Conservation (phyloP, 2,329 filamentous ascomycete genomes). For the Diaporthe amygdali region DNA sequence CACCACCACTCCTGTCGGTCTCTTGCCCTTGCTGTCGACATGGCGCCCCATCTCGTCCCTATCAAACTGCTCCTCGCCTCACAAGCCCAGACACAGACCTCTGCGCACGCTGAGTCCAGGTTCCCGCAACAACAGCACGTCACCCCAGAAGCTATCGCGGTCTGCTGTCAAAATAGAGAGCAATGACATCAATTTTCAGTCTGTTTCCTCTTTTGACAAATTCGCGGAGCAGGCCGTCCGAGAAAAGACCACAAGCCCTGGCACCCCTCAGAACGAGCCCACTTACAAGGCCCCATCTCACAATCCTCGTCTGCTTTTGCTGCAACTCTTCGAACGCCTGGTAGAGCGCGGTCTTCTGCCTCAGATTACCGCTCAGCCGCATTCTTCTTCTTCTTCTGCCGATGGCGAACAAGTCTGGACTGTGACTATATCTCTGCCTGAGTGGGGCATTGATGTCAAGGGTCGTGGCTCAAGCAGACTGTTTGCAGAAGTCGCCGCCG, state of each 20-base stretch:
- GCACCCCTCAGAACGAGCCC: not conserved
- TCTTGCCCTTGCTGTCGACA: not conserved
- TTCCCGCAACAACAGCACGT: not conserved
- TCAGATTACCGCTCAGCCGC: not conserved
- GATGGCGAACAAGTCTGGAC: not conserved
- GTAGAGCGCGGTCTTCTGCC: constrained; percentile 5
- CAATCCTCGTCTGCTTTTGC: not conserved
- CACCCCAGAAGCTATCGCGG: not conserved
- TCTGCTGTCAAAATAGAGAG: not conserved
- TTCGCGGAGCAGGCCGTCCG: not conserved
- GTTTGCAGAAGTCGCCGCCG: constrained; percentile 10
- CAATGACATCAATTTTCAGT: not conserved
- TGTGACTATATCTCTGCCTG: not conserved
- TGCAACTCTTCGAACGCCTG: not conserved
- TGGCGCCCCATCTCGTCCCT: not conserved
- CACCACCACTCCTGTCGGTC: not conserved
- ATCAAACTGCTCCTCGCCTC: not conserved
- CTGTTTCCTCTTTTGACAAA: not conserved
- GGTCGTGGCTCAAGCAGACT: not conserved
- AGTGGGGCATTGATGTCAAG: not conserved
- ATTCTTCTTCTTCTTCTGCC: not conserved
- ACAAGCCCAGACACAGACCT: not conserved
- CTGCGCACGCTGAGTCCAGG: not conserved
- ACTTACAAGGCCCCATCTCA: not conserved
- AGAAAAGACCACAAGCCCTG: not conserved